These are phyloP conservation scores for Albifimbria verrucaria DNA, from an alignment of 2,329 filamentous ascomycete species.

Conservation along the genomic window DNA sequence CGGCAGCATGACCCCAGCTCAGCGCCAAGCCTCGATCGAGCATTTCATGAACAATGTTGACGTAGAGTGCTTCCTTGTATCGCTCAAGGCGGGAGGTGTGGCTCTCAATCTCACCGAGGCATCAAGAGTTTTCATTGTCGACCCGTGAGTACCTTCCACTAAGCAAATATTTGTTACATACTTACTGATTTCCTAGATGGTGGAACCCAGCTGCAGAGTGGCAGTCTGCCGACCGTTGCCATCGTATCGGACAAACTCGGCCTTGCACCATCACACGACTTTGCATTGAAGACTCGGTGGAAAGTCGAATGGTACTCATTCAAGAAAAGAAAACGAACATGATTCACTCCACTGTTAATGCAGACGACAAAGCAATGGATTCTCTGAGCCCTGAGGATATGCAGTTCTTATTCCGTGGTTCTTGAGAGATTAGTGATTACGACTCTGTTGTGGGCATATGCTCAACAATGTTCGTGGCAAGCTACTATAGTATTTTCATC, in stretches of 20 bases:
- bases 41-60: slow-evolving; percentile 95
- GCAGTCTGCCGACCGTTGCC: slow-evolving; percentile 92
- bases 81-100: slow-evolving; percentile 92
- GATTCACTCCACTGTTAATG: slow-evolving; percentile 96
- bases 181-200: slow-evolving; percentile 60
- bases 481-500: too few species aligned
- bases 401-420: slow-evolving; percentile 90
- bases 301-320: slow-evolving; percentile 89
- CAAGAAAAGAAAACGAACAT: slow-evolving; percentile 99
- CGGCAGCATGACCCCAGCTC: slow-evolving; percentile 91
- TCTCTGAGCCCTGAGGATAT: slow-evolving; percentile 88
- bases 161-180: too few species aligned
- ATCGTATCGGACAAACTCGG: slow-evolving; percentile 91
- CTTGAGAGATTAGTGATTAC: slow-evolving; percentile 24
- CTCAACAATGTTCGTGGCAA: too few species aligned
- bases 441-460: neutral
- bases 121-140: slow-evolving; percentile 90
- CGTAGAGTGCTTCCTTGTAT: slow-evolving; percentile 94
- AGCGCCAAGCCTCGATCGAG: slow-evolving; percentile 89
- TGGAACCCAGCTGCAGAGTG: slow-evolving; percentile 99
- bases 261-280: slow-evolving; percentile 93
- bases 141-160: slow-evolving; percentile 65
- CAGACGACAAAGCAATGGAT: slow-evolving; percentile 86
- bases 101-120: slow-evolving; percentile 94
- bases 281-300: slow-evolving; percentile 95